Evolutionary conservation across 2,329 filamentous ascomycete species (phyloP), one percentile per base, ranked within the genome.

Genomic region (Epichloe elymi): DNA sequence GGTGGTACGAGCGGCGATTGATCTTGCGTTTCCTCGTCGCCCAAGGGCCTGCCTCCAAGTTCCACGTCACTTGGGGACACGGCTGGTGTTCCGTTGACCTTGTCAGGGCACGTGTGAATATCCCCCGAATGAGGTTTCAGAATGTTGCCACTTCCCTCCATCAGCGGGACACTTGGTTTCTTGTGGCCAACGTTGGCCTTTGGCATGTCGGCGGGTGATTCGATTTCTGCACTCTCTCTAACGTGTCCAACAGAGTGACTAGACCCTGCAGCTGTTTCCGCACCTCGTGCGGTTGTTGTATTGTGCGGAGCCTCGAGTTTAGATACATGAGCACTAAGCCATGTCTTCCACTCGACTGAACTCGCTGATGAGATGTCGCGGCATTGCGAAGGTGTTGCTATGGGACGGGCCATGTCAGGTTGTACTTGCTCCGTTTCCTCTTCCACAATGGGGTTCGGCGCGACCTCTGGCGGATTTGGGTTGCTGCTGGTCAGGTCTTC

Each of bases 281-380:
- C 15, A 3, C n/a, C 11, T 44, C n/a, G 39, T 10, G 50, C 35
- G 17, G 15, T 17, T 17, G 51, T 50, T 1, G 55, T 54, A 3
- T 55, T 53, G 2, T 50, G 43, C 4, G 60, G 52, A 1, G 51
- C 55, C 44, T 77, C 73, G 2, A 75, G 59, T 51, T 72, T 74
- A 0, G 72, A 72, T 8, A 75, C 69, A 41, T 78, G 73, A 2
- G 73, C 68, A 8, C 75, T 75, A 39, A 79, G 69, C 72, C 71
- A 75, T 0, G 65, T 71, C 60, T 78, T 78, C 76, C 75, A 79
- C 52, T 78, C 76, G 2, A 69, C 61, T 2, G 74, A 78, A 51
- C 74, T 74, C 5, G 66, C 65, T 1, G 67, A 67, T 1, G 71
- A 74, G 3, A 60, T 56, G 1, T 65, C 62, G n/a, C 71, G 64